A percentile compares a stretch with the other conserved stretches of the same genome.
phyloP scores from a whole-genome alignment of 257 asterid genomes.

The Solanum pinnatisectum region DNA sequence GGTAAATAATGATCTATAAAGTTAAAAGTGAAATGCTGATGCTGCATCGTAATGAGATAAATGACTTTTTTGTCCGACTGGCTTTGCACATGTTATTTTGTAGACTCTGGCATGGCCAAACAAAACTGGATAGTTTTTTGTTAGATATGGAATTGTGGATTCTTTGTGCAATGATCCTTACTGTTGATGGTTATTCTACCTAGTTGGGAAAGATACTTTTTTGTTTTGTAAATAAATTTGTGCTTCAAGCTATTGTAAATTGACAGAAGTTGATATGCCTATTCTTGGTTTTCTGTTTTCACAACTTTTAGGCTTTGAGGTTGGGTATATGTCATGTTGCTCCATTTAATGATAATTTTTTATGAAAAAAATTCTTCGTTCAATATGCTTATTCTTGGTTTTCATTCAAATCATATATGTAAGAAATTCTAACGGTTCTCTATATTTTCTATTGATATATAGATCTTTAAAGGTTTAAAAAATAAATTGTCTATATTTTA shows the following conservation, averaged over 20 bases:
- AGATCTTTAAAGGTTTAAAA: too few relatives aligned
- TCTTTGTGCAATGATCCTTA: background rate
- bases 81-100: too few relatives aligned
- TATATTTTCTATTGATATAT: background rate
- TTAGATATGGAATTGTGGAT: background rate
- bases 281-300: background rate
- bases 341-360: background rate
- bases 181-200: background rate
- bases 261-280: background rate
- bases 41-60: too few relatives aligned
- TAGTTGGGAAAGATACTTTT: background rate
- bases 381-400: too few relatives aligned
- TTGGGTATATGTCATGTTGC: background rate
- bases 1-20: too few relatives aligned
- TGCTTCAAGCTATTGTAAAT: background rate
- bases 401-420: background rate
- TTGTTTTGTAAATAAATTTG: background rate
- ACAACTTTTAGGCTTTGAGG: background rate
- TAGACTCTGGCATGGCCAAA: too few relatives aligned
- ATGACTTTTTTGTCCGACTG: too few relatives aligned
- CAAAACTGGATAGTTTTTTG: too few relatives aligned
- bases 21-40: too few relatives aligned
- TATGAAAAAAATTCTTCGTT: background rate
- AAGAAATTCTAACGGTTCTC: background rate
- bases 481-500: too few relatives aligned